phyloP scores from a whole-genome alignment of 768 basidiomycete genomes.

The Mycena galericulata region DNA sequence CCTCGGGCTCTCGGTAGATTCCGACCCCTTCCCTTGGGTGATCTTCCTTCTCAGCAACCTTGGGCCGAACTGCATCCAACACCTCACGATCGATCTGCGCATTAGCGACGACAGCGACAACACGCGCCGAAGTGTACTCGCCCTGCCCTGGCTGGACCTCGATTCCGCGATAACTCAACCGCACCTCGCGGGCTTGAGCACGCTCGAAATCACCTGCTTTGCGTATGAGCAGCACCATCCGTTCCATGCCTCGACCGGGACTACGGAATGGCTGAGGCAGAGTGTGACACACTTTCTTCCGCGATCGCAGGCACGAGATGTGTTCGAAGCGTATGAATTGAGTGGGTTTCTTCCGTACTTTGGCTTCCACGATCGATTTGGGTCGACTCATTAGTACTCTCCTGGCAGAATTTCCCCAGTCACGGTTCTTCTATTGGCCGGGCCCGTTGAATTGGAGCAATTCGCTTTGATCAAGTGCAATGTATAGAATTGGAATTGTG shows the following conservation, averaged over 20 bases:
- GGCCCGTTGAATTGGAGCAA: slow-evolving; percentile 11
- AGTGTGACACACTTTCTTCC: slow-evolving; percentile 4
- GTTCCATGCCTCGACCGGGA: not conserved
- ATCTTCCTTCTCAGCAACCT: slow-evolving; percentile 11
- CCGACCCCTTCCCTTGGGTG: slow-evolving; percentile 18
- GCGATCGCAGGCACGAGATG: not conserved
- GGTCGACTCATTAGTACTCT: no score
- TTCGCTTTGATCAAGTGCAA: not conserved
- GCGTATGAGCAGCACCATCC: not conserved
- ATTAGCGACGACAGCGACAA: not conserved
- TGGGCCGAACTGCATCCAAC: not conserved
- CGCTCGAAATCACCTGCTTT: slow-evolving; percentile 9
- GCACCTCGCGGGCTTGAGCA: not conserved
- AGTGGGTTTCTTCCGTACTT: not conserved
- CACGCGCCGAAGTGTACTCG: not conserved
- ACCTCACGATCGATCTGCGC: slow-evolving; percentile 22
- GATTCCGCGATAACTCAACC: slow-evolving; percentile 11
- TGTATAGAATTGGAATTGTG: not conserved
- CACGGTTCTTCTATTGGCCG: slow-evolving; percentile 25
- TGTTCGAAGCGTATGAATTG: slow-evolving; percentile 15
- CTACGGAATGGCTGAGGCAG: not conserved
- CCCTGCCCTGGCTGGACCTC: slow-evolving; percentile 3
- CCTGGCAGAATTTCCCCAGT: not conserved
- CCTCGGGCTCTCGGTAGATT: slow-evolving; percentile 10
- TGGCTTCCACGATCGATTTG: not conserved